Evolutionary conservation across 179 eudicot genomes (phyloP).

Genomic region (Amaranthus tricolor): DNA sequence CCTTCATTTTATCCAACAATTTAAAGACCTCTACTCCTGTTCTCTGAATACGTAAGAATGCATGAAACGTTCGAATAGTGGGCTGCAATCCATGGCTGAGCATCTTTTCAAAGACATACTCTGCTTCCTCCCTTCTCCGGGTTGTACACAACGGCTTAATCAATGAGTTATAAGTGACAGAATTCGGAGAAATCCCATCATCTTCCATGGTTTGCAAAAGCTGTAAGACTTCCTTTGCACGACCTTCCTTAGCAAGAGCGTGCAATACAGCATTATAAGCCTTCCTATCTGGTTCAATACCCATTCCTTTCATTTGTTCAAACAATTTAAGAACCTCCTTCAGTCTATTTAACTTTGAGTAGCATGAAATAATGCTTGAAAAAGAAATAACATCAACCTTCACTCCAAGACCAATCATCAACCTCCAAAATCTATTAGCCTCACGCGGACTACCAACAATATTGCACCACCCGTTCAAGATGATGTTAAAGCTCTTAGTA

Average conservation of each 20-base stretch:
- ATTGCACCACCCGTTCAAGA: slow-evolving; percentile 86
- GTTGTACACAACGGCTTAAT: slow-evolving; percentile 69
- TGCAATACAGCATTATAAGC: slow-evolving; percentile 76
- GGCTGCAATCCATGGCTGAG: slow-evolving; percentile 53
- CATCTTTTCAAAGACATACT: slow-evolving; percentile 55
- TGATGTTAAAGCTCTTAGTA: slow-evolving; percentile 83
- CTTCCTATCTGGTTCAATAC: slow-evolving; percentile 68
- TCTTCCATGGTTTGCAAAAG: slow-evolving; percentile 67
- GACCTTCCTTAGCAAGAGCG: slow-evolving; percentile 70
- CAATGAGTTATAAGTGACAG: slow-evolving; percentile 74
- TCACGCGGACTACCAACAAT: slow-evolving; percentile 56
- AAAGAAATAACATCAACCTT: slow-evolving; percentile 58
- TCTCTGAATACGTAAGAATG: slow-evolving; percentile 56
- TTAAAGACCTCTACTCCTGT: slow-evolving; percentile 54
- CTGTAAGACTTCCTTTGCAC: slow-evolving; percentile 53
- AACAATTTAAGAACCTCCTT: slow-evolving; percentile 53
- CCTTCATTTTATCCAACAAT: slow-evolving; percentile 65
- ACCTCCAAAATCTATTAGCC: slow-evolving; percentile 71
- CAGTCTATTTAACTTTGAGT: slow-evolving; percentile 47
- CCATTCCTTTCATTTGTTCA: slow-evolving; percentile 53
- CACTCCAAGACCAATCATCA: slow-evolving; percentile 57
- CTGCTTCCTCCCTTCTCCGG: slow-evolving; percentile 48
- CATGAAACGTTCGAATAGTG: slow-evolving; percentile 66
- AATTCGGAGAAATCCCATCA: slow-evolving; percentile 55
- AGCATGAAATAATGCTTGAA: slow-evolving; percentile 65